Evolutionary conservation across 176 grass and related monocot species (phyloP), one percentile per base, ranked within the genome.

Genomic region (Eleusine indica): DNA sequence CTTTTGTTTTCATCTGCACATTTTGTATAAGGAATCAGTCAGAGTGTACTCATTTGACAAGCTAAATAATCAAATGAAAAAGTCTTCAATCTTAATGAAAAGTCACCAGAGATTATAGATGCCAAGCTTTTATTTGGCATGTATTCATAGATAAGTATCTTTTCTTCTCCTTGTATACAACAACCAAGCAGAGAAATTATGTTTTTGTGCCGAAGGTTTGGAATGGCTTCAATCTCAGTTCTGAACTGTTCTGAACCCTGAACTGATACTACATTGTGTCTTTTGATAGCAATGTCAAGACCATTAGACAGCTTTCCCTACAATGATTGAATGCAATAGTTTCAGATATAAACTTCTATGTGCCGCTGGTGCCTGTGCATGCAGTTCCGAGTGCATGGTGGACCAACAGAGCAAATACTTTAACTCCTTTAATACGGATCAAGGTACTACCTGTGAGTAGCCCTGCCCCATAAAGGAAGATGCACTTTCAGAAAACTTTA

Each of bases 121-220:
- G 75, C 74, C 48, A 88, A 84, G 25, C 86, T 74, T 58, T 54
- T 64, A 64, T 88, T 88, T 66, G 74, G 19, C 81, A 88, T 88
- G 47, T 79, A 88, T 48, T 84, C 86, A 78, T 83, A 88, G 5
- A 88, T 39, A 73, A 84, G 57, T 25, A 84, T 74, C 2, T 19
- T 74, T 49, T 88, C 80, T 57, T 52, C 47, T 73, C 5, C 67
- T 66, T 90, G 79, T 83, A 64, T 53, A 86, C 84, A 84, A 46
- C 7, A 91, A 2, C 84, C 84, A 83, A 84, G n/a, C 6, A 91
- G 70, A 29, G 5, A 25, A 70, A 87, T 78, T 80, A 91, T 84
- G 21, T 84, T 87, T 63, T 75, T 84, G 22, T 80, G 89, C 48
- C 22, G 70, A 84, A 87, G 81, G 46, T 72, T 77, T 37, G 76